These are phyloP conservation scores for Tanacetum coccineum DNA, from an alignment of 129 eudicot species.

Conservation along the genomic window DNA sequence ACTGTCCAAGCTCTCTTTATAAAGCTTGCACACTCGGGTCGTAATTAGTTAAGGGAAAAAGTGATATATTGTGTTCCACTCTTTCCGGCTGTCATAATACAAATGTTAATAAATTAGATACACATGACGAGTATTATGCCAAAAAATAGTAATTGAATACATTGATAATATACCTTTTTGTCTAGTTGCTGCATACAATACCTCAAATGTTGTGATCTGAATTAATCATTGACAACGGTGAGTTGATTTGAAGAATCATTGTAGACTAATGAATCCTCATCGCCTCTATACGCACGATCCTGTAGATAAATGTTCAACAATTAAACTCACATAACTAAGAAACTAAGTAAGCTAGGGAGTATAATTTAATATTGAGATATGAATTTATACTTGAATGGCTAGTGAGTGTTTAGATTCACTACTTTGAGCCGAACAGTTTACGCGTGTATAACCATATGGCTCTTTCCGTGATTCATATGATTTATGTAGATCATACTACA, in stretches of 20 bases:
- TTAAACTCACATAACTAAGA: not conserved
- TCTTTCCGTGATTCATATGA: conserved; percentile 57
- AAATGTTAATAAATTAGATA: not conserved
- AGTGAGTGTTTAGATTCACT: conserved; percentile 21
- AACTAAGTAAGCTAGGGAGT: too few relatives aligned
- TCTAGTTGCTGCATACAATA: conserved; percentile 82
- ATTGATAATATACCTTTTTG: too few relatives aligned
- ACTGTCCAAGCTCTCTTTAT: conserved; percentile 50
- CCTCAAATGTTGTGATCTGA: conserved; percentile 45
- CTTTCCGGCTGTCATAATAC: conserved; percentile 53
- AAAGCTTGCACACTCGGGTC: conserved; percentile 49
- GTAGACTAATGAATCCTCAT: conserved; percentile 18
- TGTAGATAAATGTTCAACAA: conserved; percentile 14
- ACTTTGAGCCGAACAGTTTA: not conserved
- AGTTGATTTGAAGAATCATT: conserved; percentile 39
- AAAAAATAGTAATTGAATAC: conserved; percentile 32
- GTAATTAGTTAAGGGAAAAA: too few relatives aligned
- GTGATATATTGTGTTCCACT: conserved; percentile 73
- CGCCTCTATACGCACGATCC: conserved; percentile 24
- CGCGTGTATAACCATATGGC: conserved; percentile 10
- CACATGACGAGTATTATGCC: not conserved
- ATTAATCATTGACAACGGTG: conserved; percentile 34
- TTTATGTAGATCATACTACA: conserved; percentile 59
- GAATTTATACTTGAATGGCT: conserved; percentile 35
- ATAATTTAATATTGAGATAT: not conserved